Base-by-base conservation (phyloP, 129 eudicot genomes). In the Flaveria linearis region DNA sequence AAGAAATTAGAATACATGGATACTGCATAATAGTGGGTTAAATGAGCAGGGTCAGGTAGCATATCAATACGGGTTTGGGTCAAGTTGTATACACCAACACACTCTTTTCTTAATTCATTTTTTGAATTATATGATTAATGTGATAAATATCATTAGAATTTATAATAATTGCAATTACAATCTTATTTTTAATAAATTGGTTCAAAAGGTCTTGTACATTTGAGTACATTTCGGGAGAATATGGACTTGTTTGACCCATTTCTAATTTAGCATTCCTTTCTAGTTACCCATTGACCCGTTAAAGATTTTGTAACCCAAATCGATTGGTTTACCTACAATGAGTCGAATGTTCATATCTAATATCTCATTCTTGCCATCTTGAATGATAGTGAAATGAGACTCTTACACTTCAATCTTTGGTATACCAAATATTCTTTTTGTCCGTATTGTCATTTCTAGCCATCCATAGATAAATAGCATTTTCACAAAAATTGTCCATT, bases 221-320 rank as follows among this genome's bases (percentile, higher is more conserved):
- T 30, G 11, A 61, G 1, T 13, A 61, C 15, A 22, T 1, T 58
- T 58, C 25, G 15, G 39, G 36, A 23, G 11, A 26, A 1, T 62
- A 5, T 25, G 2, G 62, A 55, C 39, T 23, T 23, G n/a, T 11
- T 58, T 58, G 33, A 61, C 42, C 43, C 5, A 13, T 23, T 58
- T 58, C n/a, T 58, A 20, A 9, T 23, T 58, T 58, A 23, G 65
- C n/a, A 22, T 2, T 58, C 42, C 3, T 15, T 61, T 61, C 13
- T 61, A 25, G 10, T 4, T 61, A 26, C 20, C 68, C 68, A 26
- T 13, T 61, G 67, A 61, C 67, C 66, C 67, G 18, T 61, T 61
- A 11, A 61, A 25, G 17, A 61, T 61, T 23, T 16, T 23, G 11
- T 60, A 1, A 23, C 66, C 66, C 66, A 60, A 60, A 3, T 11